Base-by-base conservation (phyloP, 345 rosid genomes). In the Citrus sp. region DNA sequence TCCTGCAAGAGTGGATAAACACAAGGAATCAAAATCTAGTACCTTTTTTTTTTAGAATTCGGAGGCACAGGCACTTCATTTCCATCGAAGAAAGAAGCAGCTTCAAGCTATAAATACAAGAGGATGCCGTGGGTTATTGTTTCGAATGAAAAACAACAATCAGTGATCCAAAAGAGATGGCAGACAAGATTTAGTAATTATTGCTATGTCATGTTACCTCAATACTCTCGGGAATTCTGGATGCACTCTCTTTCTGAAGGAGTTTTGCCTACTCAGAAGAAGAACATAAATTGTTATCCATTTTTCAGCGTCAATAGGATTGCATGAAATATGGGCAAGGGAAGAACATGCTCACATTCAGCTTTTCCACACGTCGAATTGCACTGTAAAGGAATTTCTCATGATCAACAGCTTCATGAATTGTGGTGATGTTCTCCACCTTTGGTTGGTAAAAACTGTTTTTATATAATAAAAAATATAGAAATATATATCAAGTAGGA, bases 391-490 rank as follows among this genome's bases (percentile, higher is more conserved):
- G 64, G 54, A 77, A 28, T 40, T 38, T 61, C 46, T 67, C 64
- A 56, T 78, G 75, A 51, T 18, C 6, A 51, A 55, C 7, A 60
- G 81, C 81, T 55, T 81, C 84, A 61, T 10, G 16, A 49, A 75
- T 14, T 14, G 82, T 70, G 46, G 24, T 32, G 28, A 83, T 79
- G 37, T 63, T 75, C 19, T 54, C 72, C 46, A 65, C 21, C 28
- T 76, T 75, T 37, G 65, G 82, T 35, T 58, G 62, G 66, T 84
- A 86, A 69, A 2, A 78, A 55, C 86, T 83, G 73, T 72, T 51
- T 42, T 73, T 27, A 10, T 62, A 16, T 14, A 32, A 32, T 12
- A 42, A 42, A 42, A 42, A 2, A 42, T 42, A 42, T 13, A 13
- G 14, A 46, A 16, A 46, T 46, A 13, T 46, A 13, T 13, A 13